These are phyloP conservation scores for Eudorina sp. DNA, from an alignment of 139 green algal genomes.

Conservation along the genomic window DNA sequence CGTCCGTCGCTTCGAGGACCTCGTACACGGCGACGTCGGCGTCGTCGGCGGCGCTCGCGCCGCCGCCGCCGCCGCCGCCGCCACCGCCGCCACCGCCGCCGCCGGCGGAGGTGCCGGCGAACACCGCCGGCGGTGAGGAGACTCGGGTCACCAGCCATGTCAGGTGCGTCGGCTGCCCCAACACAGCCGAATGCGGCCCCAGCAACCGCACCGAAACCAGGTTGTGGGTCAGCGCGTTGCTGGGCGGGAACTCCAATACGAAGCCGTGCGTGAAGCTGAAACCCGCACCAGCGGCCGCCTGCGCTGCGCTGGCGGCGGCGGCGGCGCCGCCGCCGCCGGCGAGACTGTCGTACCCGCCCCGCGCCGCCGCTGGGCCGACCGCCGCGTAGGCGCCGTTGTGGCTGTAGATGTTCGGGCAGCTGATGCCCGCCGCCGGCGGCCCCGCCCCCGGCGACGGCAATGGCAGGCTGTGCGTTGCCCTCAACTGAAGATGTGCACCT, in stretches of 20 bases:
- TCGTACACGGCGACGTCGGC: constrained; percentile 37
- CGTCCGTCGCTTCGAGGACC: constrained; percentile 14
- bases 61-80: too few relatives aligned
- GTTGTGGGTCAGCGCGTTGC: constrained; percentile 18
- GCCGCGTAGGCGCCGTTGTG: constrained; percentile 1
- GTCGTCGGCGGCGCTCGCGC: neutral
- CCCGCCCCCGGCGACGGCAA: neutral
- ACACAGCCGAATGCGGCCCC: neutral
- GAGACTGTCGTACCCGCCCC: neutral
- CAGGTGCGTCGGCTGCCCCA: constrained; percentile 36
- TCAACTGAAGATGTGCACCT: neutral
- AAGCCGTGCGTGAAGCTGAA: constrained; percentile 29
- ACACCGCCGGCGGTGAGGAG: neutral
- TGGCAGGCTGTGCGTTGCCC: neutral
- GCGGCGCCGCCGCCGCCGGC: neutral
- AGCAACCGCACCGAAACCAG: constrained; percentile 44
- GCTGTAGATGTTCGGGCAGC: constrained; percentile 35
- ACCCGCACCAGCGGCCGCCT: neutral
- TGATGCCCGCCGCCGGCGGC: neutral
- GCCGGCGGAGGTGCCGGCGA: too few relatives aligned
- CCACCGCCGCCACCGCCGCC: neutral
- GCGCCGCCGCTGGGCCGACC: neutral
- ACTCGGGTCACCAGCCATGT: constrained; percentile 42
- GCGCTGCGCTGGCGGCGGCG: too few relatives aligned
- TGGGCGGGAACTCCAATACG: constrained; percentile 41